Conservation (phyloP, 2,329 filamentous ascomycete species). For the Tolypocladium tundrense region DNA sequence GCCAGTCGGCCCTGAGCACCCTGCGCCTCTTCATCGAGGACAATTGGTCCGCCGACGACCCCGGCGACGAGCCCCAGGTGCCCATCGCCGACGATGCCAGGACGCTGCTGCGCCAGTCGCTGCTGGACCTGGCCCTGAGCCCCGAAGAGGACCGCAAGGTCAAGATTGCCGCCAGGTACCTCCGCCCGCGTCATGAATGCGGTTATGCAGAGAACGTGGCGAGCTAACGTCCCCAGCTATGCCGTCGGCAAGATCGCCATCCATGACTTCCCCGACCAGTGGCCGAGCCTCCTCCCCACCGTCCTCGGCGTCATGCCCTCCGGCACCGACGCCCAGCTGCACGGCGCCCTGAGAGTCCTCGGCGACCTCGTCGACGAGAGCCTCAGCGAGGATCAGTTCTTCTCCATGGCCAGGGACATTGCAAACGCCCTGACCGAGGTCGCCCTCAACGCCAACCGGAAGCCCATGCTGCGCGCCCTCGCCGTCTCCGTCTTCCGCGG, state of each 20-base stretch:
- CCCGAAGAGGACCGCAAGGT: constrained; percentile 72
- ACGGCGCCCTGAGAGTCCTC: constrained; percentile 82
- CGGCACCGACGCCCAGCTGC: constrained; percentile 69
- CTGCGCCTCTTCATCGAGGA: constrained; percentile 76
- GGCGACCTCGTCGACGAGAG: constrained; percentile 87
- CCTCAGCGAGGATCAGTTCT: constrained; percentile 91
- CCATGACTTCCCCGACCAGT: constrained; percentile 87
- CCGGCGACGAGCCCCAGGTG: constrained; percentile 52
- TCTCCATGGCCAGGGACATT: constrained; percentile 75
- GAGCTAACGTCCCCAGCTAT: constrained; percentile 30
- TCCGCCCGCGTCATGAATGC: no score
- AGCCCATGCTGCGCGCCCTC: constrained; percentile 67
- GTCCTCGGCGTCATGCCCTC: constrained; percentile 68
- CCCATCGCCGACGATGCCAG: constrained; percentile 66
- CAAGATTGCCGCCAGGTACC: constrained; percentile 74
- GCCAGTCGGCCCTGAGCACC: constrained; percentile 72
- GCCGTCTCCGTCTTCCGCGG: constrained; percentile 83
- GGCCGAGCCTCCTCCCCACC: constrained; percentile 78
- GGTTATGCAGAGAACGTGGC: background rate
- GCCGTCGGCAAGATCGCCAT: constrained; percentile 89
- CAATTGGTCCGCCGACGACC: constrained; percentile 71
- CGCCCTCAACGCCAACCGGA: constrained; percentile 64
- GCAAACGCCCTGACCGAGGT: constrained; percentile 76
- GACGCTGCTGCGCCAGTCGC: constrained; percentile 56
- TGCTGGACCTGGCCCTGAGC: constrained; percentile 70